Percentiles rank a stretch among this genome's conserved stretches.
Conservation (phyloP, 2,329 filamentous ascomycete genomes). For the Hymenoscyphus fructigenus region DNA sequence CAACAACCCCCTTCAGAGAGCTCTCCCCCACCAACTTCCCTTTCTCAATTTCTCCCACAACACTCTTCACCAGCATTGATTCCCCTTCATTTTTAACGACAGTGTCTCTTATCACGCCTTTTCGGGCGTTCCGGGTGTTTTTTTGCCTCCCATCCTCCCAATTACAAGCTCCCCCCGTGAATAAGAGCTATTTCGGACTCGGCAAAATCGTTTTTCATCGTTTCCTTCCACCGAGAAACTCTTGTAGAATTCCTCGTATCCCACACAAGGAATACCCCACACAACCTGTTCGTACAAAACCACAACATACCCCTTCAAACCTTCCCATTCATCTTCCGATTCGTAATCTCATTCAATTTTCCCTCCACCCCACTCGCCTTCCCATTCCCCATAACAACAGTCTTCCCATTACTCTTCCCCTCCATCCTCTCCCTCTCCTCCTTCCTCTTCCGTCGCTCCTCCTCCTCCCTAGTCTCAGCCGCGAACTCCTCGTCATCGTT, state of each 20-base stretch:
- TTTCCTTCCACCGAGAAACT: background rate
- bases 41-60: too few relatives aligned
- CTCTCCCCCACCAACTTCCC: too few relatives aligned
- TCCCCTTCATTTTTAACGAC: too few relatives aligned
- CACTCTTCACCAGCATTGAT: too few relatives aligned
- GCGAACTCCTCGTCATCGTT: constrained; percentile 52
- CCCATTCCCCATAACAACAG: constrained; percentile 16
- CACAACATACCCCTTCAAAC: background rate
- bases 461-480: constrained; percentile 14
- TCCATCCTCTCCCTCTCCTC: background rate
- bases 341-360: constrained; percentile 23
- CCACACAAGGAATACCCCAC: background rate
- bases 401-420: constrained; percentile 12
- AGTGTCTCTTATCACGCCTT: too few relatives aligned
- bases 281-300: background rate
- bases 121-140: background rate
- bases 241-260: too few relatives aligned
- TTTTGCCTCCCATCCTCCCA: too few relatives aligned
- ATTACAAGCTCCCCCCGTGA: background rate
- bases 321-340: constrained; percentile 21
- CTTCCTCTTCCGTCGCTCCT: background rate
- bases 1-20: too few relatives aligned
- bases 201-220: background rate
- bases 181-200: constrained; percentile 1
- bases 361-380: constrained; percentile 20